Conservation (phyloP, 208 protist species). For the Porcisia hertigi region DNA sequence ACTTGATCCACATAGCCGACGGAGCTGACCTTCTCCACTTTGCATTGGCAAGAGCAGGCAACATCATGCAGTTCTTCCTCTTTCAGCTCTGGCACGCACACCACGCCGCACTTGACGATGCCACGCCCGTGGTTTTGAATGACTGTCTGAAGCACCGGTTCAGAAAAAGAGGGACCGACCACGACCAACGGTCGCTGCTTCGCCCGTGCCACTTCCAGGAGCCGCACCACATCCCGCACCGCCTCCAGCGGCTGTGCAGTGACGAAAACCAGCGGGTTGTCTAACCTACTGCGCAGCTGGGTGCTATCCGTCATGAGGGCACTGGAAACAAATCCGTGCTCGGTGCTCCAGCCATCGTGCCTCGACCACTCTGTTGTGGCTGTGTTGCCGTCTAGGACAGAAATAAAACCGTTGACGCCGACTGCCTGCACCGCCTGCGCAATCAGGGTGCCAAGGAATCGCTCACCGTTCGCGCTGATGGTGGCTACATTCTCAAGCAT, state of each 20-base stretch:
- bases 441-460: slow-evolving; percentile 97
- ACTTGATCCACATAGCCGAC: slow-evolving; percentile 68
- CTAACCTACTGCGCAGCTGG: slow-evolving; percentile 91
- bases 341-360: slow-evolving; percentile 98
- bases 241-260: slow-evolving; percentile 54
- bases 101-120: slow-evolving; percentile 89
- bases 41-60: slow-evolving; percentile 96
- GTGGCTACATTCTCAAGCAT: slow-evolving; percentile 97
- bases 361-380: slow-evolving; percentile 96
- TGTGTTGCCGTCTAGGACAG: slow-evolving; percentile 98
- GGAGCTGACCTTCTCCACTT: slow-evolving; percentile 88
- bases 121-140: slow-evolving; percentile 96
- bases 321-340: slow-evolving; percentile 97
- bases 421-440: slow-evolving; percentile 98
- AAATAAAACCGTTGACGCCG: slow-evolving; percentile 98
- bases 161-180: slow-evolving; percentile 71
- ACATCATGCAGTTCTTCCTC: slow-evolving; percentile 99
- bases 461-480: slow-evolving; percentile 99
- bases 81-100: slow-evolving; percentile 96
- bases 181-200: slow-evolving; percentile 66
- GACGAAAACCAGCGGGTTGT: slow-evolving; percentile 95
- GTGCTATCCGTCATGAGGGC: slow-evolving; percentile 97
- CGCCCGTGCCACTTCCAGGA: slow-evolving; percentile 68
- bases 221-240: slow-evolving; percentile 63
- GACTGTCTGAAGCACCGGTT: slow-evolving; percentile 78